Evolutionary conservation across 352 stramenopile species (phyloP), one percentile per base, ranked within the genome.

Genomic region (Phytopythium delawarense): DNA sequence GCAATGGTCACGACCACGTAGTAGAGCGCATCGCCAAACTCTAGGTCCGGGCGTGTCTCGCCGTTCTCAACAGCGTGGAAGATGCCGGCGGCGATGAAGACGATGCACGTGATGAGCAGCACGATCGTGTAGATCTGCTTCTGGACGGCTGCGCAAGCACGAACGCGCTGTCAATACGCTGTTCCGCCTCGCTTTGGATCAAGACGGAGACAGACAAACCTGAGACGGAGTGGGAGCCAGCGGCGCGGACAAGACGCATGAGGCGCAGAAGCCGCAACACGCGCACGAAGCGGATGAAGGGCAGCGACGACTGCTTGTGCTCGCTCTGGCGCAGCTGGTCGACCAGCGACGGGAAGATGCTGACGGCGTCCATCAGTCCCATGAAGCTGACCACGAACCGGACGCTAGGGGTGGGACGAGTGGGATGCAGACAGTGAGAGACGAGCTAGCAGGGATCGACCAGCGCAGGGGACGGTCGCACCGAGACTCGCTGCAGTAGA

Each of bases 71-170:
- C 74, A 2, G 72, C 76, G 51, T 89, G 78, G 51, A 86, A 89
- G 23, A 87, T 57, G 4, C 77, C 77, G 2, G 79, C 79, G 6
- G 79, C 70, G 21, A 89, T 83, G 64, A 89, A 89, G 18, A 87
- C 69, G 44, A 89, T 81, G 66, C 75, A 86, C 28, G 74, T 78
- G 48, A 81, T 79, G 28, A 89, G 72, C 34, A 89, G 70, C n/a
- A 81, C 53, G 55, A 89, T 81, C 16, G 75, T 82, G 63, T 84
- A 76, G 7, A 89, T 76, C 64, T 87, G 80, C 60, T 83, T 87
- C 53, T 87, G 77, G 18, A 89, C 76, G 21, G 80, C 78, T 75
- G 52, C 4, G 32, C 18, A 7, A 7, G 42, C 44, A 35, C 5
- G 2, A 23, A n/a, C 20, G 0, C 12, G 35, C 2, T 16, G n/a